Base-by-base conservation (phyloP, 1,284 basidiomycete genomes). In the Vanrija sp. region DNA sequence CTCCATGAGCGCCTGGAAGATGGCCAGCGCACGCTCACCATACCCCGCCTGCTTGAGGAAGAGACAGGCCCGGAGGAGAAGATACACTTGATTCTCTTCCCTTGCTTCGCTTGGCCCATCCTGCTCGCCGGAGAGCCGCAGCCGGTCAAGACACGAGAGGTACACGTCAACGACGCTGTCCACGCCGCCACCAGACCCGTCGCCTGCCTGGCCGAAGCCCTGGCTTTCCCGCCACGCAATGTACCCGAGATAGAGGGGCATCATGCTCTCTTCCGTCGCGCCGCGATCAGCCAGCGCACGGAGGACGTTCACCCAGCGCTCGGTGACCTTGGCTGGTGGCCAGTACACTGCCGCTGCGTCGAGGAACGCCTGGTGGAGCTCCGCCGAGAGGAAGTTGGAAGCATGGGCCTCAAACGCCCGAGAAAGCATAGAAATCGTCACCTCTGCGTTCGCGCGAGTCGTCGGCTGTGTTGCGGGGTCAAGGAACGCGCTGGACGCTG, bases 21-120 rank as follows among this genome's bases (percentile, higher is more conserved):
- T 63, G 0, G 80, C 79, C n/a, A 78, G 54, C 0, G 79, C 79
- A 21, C 79, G 65, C 61, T 82, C 81, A 5, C 65, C 44, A 57
- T 77, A 81, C 9, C 80, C 91, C 67, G 91, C 86, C 71, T 86
- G 83, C 60, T 83, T 82, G 19, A 92, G 80, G 51, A 83, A 84
- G 9, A 87, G 49, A 25, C 71, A 71, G 1, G 65, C 71, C 28
- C 76, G 55, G 12, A 75, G 55, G 23, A 76, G 49, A 3, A 78
- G 64, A 46, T 76, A 75, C 4, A 78, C 62, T 47, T 65, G 61
- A 57, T 75, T 67, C 59, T 76, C 71, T 54, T 77, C 74, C 14
- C 55, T 57, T 1, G 63, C 61, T 40, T 62, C 61, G 1, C 14
- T 52, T 43, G 45, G 60, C 51, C 6, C 47, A 28, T 55, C 48